Evolutionary conservation across 352 stramenopile genomes (phyloP).

Genomic region (Pythium plurisporium): DNA sequence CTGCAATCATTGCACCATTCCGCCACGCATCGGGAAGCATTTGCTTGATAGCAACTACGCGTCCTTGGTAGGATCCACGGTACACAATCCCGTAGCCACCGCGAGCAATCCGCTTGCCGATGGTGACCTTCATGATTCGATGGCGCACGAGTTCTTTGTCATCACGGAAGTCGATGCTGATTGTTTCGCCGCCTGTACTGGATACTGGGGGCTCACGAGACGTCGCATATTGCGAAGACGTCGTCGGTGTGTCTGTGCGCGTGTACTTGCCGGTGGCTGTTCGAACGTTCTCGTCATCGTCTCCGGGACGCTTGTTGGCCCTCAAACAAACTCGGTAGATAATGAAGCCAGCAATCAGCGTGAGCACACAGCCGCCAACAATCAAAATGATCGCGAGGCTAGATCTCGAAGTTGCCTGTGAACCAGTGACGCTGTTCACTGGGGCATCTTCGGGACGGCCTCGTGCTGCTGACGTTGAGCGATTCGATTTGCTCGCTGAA

Average conservation of each 20-base stretch:
- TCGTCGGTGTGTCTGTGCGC: not conserved
- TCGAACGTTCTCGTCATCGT: not conserved
- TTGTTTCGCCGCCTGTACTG: not conserved
- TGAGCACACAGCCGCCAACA: too few species aligned
- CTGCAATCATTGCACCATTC: constrained; percentile 10
- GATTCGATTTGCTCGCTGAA: too few species aligned
- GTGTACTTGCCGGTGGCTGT: too few species aligned
- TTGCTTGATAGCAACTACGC: constrained; percentile 10
- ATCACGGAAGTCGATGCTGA: constrained; percentile 4
- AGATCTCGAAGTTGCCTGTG: too few species aligned
- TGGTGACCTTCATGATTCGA: not conserved
- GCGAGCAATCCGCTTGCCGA: not conserved
- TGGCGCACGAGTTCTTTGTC: not conserved
- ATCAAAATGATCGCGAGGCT: too few species aligned
- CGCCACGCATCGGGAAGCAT: constrained; percentile 15
- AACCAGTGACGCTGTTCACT: too few species aligned
- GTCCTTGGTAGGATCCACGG: not conserved
- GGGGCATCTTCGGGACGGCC: too few species aligned
- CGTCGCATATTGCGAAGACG: not conserved
- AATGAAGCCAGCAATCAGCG: too few species aligned
- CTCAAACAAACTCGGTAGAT: too few species aligned
- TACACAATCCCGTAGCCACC: constrained; percentile 16
- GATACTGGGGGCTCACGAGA: not conserved
- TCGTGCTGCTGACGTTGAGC: too few species aligned
- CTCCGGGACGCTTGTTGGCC: too few species aligned